Evolutionary conservation across 1,139 yeast genomes (phyloP), one percentile per base, ranked within the genome.

Genomic region (Candida buenavistaensis): DNA sequence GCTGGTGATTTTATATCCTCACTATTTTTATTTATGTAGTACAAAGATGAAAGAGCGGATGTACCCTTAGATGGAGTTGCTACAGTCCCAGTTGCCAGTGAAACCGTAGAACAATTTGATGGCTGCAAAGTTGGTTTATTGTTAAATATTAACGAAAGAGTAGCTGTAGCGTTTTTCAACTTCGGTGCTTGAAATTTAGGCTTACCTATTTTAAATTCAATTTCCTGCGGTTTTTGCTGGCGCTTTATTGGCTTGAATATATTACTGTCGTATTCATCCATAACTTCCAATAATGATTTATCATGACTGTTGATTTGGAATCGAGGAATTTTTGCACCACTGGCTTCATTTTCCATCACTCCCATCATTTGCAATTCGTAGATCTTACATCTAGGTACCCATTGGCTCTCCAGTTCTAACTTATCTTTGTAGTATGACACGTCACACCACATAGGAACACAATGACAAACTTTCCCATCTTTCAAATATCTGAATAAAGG

Each of bases 341-440:
- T 78, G 33, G 81, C 69, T 51, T 90, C 97, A 48, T 85, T 87
- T 48, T 90, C 97, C 83, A 90, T 88, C 5, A 90, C 78, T 0
- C 97, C 98, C 95, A 90, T 90, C 97, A 92, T 94, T 56, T 92
- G 98, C 14, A 94, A 63, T 50, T 90, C 97, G 55, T 92, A 90
- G 32, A 94, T 89, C 52, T 88, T 89, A 57, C 97, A 89, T 23
- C 95, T 68, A 1, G 98, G 97, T 17, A 83, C 76, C 97, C 97
- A 92, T 47, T 82, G 86, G 27, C 70, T 69, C 12, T 69, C 59
- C 13, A 57, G 64, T 13, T 64, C 62, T 9, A 60, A 45, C 13
- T 50, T 47, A 23, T 81, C 86, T 36, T 75, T 78, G 83, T 94
- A 92, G 51, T 84, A 92, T 1, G 95, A 87, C 10, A 90, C 82